Evolutionary conservation across 1,139 yeast species (phyloP).

Genomic region (Magnusiomyces sp.): DNA sequence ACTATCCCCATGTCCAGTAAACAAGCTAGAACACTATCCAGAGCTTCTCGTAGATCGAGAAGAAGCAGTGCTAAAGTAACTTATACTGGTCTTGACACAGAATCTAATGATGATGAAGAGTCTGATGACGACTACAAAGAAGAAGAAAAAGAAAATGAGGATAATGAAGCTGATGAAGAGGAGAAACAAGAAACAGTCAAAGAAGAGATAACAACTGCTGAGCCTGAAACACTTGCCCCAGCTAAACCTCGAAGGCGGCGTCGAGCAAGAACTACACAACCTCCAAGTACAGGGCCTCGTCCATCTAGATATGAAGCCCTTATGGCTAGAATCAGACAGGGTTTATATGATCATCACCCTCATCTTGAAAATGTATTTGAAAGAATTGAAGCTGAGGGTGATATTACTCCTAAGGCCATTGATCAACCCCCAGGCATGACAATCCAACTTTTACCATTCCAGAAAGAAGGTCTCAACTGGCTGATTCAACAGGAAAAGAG

Average conservation of each 20-base stretch:
- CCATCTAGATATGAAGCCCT: neutral
- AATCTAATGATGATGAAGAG: neutral
- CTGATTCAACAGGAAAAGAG: constrained; percentile 71
- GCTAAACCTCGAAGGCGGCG: neutral
- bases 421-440: constrained; percentile 75
- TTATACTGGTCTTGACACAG: neutral
- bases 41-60: neutral
- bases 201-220: neutral
- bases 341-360: constrained; percentile 66
- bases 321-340: neutral
- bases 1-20: constrained; percentile 4
- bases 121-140: neutral
- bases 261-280: neutral
- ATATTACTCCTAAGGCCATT: constrained; percentile 49
- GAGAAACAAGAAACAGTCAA: neutral
- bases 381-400: constrained; percentile 37
- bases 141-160: neutral
- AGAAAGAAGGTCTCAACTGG: constrained; percentile 90
- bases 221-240: neutral
- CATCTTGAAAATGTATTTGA: constrained; percentile 65
- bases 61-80: neutral
- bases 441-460: constrained; percentile 74
- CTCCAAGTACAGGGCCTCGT: neutral
- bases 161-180: neutral
- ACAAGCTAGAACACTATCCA: neutral